Evolutionary conservation across 306 rosid genomes (phyloP), one percentile per base, ranked within the genome.

Genomic region (Nissolia schottii): DNA sequence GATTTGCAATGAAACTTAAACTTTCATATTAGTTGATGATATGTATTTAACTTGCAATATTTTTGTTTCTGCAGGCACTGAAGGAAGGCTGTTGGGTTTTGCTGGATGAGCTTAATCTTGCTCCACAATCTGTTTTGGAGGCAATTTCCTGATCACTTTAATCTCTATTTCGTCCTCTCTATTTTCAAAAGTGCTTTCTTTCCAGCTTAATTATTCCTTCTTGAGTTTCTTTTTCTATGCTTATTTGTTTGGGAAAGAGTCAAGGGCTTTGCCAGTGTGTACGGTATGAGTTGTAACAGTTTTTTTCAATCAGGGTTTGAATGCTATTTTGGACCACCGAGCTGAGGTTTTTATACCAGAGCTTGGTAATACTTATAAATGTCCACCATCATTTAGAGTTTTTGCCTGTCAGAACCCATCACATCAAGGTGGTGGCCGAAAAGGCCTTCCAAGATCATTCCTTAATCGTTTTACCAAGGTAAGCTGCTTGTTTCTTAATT

Each of bases 401-500:
- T 94, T 94, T 86, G 97, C 94, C 10, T 94, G 98, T 85, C 98
- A 94, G 77, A 94, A 94, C 84, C 98, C 98, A 77, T 83, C 95
- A 1, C 71, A 51, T 79, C 98, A 94, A 85, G 98, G 98, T 43
- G 94, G 97, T 72, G 97, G 98, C 50, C 83, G 98, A 73, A 94
- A 94, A 81, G 92, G 96, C 63, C 97, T 94, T 64, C 98, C 98
- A 3, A 91, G 88, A 70, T 94, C 98, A 3, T 91, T 94, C 75
- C 90, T 94, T 29, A 94, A 94, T 73, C 90, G 98, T 22, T 94
- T 94, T 83, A 89, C 95, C 11, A 94, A 89, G 98, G 98, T 90
- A 78, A 51, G 74, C 38, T 63, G 68, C 64, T 68, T 2, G 57
- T 37, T 22, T 50, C 31, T 22, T 68, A 15, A 0, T 53, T 35